Evolutionary conservation across 2,329 filamentous ascomycete genomes (phyloP).

Genomic region (Aureobasidium sp.): DNA sequence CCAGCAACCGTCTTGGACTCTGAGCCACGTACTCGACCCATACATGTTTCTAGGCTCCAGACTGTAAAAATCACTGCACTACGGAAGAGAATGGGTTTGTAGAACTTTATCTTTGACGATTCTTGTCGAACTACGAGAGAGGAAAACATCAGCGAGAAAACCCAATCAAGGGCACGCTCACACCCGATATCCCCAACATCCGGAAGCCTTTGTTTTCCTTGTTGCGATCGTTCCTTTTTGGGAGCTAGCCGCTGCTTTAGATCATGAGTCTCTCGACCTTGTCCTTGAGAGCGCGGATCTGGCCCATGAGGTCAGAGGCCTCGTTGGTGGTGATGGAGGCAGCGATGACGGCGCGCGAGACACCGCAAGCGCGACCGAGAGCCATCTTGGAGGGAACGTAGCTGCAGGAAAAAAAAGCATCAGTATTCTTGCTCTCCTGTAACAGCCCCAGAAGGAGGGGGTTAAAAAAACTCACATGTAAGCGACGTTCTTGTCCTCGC

Average conservation of each 20-base stretch:
- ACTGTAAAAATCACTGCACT: background rate
- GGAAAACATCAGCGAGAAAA: background rate
- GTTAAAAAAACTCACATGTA: constrained; percentile 45
- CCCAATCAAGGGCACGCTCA: constrained; percentile 6
- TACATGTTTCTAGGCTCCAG: no score
- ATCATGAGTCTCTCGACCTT: constrained; percentile 95
- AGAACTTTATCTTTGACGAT: background rate
- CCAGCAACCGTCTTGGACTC: no score
- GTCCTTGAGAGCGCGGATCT: constrained; percentile 83
- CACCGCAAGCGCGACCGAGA: constrained; percentile 82
- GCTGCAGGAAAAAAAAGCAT: constrained; percentile 16
- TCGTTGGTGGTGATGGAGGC: constrained; percentile 87
- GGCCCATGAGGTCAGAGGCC: constrained; percentile 73
- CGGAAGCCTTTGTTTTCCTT: background rate
- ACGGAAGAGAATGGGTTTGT: background rate
- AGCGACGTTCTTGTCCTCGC: constrained; percentile 65
- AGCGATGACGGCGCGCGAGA: constrained; percentile 78
- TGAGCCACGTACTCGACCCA: no score
- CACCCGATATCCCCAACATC: background rate
- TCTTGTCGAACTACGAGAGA: background rate
- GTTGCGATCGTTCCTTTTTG: background rate
- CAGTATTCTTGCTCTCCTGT: no score
- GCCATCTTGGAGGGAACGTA: constrained; percentile 61
- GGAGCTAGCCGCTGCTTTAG: constrained; percentile 33
- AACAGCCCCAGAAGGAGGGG: no score